These are phyloP conservation scores for Styphnolobium japonicum DNA, from an alignment of 306 rosid genomes.

Conservation along the genomic window DNA sequence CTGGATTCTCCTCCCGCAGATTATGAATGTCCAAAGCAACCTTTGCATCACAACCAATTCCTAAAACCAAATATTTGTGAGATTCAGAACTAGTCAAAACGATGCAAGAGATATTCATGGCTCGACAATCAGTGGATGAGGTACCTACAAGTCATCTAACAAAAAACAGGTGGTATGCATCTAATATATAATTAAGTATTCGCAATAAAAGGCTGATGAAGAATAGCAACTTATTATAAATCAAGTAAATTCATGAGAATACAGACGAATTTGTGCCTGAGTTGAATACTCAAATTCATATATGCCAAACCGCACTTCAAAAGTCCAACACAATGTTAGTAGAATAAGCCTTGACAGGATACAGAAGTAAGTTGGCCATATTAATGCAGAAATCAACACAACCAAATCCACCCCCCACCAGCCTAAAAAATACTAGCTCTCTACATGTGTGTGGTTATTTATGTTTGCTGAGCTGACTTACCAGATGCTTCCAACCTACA, in stretches of 20 bases:
- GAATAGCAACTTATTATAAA: background rate
- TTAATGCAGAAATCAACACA: constrained; percentile 4
- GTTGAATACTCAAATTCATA: constrained; percentile 15
- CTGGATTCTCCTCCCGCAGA: constrained; percentile 97
- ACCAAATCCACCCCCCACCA: constrained; percentile 3
- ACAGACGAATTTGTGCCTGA: background rate
- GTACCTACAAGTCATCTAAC: background rate
- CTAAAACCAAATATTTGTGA: constrained; percentile 44
- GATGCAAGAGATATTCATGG: constrained; percentile 11
- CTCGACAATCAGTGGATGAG: constrained; percentile 6
- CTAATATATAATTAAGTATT: background rate
- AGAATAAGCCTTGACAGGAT: constrained; percentile 16
- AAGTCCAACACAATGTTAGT: background rate
- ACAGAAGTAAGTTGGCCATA: constrained; percentile 2
- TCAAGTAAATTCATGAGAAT: constrained; percentile 9
- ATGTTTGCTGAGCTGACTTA: constrained; percentile 9
- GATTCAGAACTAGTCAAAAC: constrained; percentile 27
- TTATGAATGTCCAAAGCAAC: constrained; percentile 99
- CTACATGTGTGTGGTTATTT: background rate
- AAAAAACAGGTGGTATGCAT: constrained; percentile 12
- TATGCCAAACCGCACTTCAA: constrained; percentile 4
- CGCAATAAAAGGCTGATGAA: background rate
- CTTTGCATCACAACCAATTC: constrained; percentile 98
- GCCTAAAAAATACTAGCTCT: constrained; percentile 5
- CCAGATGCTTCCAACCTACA: constrained; percentile 10